Evolutionary conservation across 1,284 basidiomycete species (phyloP).

Genomic region (Sphagnurus paluster): DNA sequence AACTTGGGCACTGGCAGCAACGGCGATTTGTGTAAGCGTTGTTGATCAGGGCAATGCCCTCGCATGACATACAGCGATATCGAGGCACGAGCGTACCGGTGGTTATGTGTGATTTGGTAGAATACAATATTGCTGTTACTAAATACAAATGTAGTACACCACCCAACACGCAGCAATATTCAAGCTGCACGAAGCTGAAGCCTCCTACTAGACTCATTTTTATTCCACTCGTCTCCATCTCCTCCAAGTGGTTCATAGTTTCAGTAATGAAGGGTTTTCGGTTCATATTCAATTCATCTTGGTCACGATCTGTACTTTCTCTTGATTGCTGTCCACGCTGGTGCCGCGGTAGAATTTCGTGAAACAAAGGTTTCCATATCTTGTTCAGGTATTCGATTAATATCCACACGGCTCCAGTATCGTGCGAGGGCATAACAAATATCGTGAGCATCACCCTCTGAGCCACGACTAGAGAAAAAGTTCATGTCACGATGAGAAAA

Average conservation of each 20-base stretch:
- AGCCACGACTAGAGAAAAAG: conserved; percentile 50
- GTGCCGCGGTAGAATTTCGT: conserved; percentile 50
- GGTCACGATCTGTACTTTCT: conserved; percentile 63
- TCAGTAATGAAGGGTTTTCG: conserved; percentile 1
- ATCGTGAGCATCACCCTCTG: conserved; percentile 70
- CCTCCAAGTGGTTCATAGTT: background rate
- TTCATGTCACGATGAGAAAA: conserved; percentile 17
- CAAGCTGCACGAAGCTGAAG: conserved; percentile 8
- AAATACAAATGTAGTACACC: conserved; percentile 3
- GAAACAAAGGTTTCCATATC: conserved; percentile 75
- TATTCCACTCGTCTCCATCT: conserved; percentile 9
- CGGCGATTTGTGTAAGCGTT: background rate
- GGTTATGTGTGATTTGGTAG: conserved; percentile 5
- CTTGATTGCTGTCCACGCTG: conserved; percentile 69
- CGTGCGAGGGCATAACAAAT: conserved; percentile 64
- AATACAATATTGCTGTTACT: conserved; percentile 6
- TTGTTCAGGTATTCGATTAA: conserved; percentile 77
- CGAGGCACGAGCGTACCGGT: too few relatives aligned
- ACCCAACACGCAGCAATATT: conserved; percentile 4
- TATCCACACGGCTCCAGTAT: conserved; percentile 76
- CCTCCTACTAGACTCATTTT: conserved; percentile 5
- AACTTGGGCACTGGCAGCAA: background rate
- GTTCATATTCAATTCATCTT: background rate
- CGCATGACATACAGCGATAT: too few relatives aligned
- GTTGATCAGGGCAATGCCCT: conserved; percentile 3